These are phyloP conservation scores for Cubamyces lactineus DNA, from an alignment of 768 basidiomycete genomes.

Conservation along the genomic window DNA sequence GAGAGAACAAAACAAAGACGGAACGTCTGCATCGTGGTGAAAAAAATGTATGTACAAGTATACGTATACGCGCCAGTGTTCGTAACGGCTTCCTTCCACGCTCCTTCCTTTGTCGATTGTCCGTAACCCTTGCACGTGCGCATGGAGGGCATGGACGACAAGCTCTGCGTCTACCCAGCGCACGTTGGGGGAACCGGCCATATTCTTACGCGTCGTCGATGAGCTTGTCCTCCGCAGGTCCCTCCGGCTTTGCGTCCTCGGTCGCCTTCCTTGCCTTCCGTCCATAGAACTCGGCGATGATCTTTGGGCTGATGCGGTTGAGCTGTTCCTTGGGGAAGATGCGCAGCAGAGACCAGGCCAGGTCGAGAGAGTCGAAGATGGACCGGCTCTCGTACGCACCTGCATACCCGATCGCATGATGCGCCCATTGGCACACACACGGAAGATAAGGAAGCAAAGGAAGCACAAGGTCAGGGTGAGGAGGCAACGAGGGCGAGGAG, in stretches of 20 bases:
- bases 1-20: background rate
- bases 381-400: slow-evolving; percentile 94
- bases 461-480: slow-evolving; percentile 20
- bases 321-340: slow-evolving; percentile 99
- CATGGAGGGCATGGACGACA: background rate
- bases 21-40: slow-evolving; percentile 10
- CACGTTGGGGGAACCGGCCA: background rate
- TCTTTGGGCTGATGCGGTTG: slow-evolving; percentile 97
- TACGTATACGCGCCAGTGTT: slow-evolving; percentile 5
- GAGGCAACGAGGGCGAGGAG: slow-evolving; percentile 9
- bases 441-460: slow-evolving; percentile 5
- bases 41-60: slow-evolving; percentile 18
- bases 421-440: background rate
- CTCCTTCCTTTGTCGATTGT: slow-evolving; percentile 5
- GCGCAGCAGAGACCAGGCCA: slow-evolving; percentile 94
- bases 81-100: slow-evolving; percentile 4
- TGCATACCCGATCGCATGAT: slow-evolving; percentile 36
- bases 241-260: slow-evolving; percentile 51
- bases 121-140: background rate
- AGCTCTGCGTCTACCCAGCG: background rate
- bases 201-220: slow-evolving; percentile 52
- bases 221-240: slow-evolving; percentile 54
- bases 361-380: slow-evolving; percentile 95
- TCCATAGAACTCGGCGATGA: slow-evolving; percentile 90
- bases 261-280: slow-evolving; percentile 77